Base-by-base conservation (phyloP, 2,329 filamentous ascomycete species). In the Thielaviopsis punctulata region DNA sequence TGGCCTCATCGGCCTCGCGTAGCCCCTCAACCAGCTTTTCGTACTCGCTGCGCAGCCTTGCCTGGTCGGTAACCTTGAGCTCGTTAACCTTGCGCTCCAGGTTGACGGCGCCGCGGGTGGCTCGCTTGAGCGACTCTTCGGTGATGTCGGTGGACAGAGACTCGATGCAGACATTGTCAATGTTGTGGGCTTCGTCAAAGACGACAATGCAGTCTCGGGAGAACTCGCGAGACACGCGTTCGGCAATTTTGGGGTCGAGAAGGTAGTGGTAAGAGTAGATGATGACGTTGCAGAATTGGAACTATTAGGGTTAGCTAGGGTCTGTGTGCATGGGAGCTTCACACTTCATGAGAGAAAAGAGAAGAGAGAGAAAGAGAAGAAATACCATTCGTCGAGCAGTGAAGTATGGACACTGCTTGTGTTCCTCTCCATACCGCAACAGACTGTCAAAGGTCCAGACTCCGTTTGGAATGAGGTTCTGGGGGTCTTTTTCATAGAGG, bases 251-350 rank as follows among this genome's bases (percentile, higher is more conserved):
- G 2, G 92, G 92, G 61, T 98, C 93, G 15, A 98, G 77, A 2
- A 98, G 77, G 62, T 98, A 98, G 66, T 98, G 92, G 63, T 98
- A 98, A 0, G 92, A 98, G 69, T 98, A 98, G 59, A 98, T 98
- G 62, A 98, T 95, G 62, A 98, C 88, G 64, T 98, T 96, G 75
- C 92, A 98, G 63, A 89, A 96, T 61, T 92, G 84, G 90, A 98
- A 96, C 84, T 88, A 4, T 4, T 15, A 58, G 27, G 8, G 18
- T 50, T 15, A 18, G 41, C 18, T 51, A 30, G 45, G 39, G 8
- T 24, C 23, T 49, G 56, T 58, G 21, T 59, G 55, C 23, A 36
- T 19, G 18, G 19, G 22, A n/a, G 8, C 9, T 18, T 6, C 18
- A 4, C 9, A 13, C 13, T n/a, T n/a, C 6, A 13, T 8, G 18